Base-by-base conservation (phyloP, 2,329 filamentous ascomycete genomes). In the Epichloe elymi region DNA sequence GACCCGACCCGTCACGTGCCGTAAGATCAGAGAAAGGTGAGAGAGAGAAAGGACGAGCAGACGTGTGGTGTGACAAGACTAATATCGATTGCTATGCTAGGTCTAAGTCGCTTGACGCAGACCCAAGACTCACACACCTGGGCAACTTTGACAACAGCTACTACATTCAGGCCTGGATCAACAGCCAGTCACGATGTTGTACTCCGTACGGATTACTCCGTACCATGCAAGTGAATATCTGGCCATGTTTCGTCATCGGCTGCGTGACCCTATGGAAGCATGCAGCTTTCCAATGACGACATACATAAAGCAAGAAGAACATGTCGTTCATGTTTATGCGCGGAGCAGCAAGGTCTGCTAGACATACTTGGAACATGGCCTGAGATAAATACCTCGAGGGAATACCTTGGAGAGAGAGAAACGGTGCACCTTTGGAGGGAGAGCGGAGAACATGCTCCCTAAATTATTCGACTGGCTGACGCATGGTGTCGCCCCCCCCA, bases 1-100 rank as follows among this genome's bases (percentile, higher is more conserved):
- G 12, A 40, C 40, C 37, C 48, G 48, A 14, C 40, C 48, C 3
- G 40, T 26, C 23, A 50, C 19, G 15, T 50, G 40, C 40, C 48
- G 48, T 23, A 44, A 50, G 19, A 50, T 45, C 19, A 26, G 41
- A 44, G 40, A 50, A 50, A 50, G 48, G 48, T 3, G 26, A 30
- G 26, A 3, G 26, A 8, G 26, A 30, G 26, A 30, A 10, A 30
- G 26, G 8, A 30, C 26, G 26, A 30, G 8, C 8, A 30, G 15
- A n/a, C 4, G 12, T n/a, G 12, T 37, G 36, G 12, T n/a, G 12
- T 37, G 36, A 37, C 36, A n/a, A 7, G 12, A 37, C 36, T n/a
- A 6, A 37, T 14, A n/a, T 37, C 15, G 15, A 14, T n/a, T n/a
- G 15, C 15, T n/a, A 37, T 44, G 39, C 39, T 41, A 50, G 48